Conservation (phyloP, 2,329 filamentous ascomycete species). For the Neurospora crassa region DNA sequence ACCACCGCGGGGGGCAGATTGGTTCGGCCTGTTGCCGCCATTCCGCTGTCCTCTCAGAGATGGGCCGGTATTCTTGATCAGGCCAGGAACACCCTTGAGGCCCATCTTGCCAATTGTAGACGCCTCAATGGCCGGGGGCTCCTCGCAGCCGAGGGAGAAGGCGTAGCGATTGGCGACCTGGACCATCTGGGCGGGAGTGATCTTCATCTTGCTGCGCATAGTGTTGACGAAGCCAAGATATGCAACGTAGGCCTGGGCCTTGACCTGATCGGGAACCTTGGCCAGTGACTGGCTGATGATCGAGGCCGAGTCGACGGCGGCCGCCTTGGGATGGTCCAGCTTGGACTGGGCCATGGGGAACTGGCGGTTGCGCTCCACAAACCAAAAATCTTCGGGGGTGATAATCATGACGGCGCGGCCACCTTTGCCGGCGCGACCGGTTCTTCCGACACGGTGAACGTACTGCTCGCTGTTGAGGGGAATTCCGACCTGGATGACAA, state of each 20-base stretch:
- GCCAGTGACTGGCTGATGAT: constrained; percentile 15
- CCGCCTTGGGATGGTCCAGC: constrained; percentile 15
- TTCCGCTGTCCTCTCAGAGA: not conserved
- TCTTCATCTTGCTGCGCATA: constrained; percentile 21
- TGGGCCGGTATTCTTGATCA: constrained; percentile 21
- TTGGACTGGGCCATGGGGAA: constrained; percentile 18
- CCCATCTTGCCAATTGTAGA: constrained; percentile 48
- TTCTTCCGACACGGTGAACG: constrained; percentile 49
- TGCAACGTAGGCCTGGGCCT: constrained; percentile 16
- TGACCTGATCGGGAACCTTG: constrained; percentile 14
- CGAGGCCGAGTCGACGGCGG: constrained; percentile 9
- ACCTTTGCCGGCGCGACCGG: constrained; percentile 20
- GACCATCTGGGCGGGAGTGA: constrained; percentile 28
- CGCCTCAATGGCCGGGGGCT: constrained; percentile 38
- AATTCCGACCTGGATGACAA: constrained; percentile 50
- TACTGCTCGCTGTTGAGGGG: constrained; percentile 47
- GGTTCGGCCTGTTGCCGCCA: not conserved
- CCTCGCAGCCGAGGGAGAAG: constrained; percentile 35
- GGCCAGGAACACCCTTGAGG: constrained; percentile 39
- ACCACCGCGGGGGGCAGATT: not conserved
- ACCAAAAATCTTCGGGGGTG: constrained; percentile 19
- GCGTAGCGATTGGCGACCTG: constrained; percentile 41
- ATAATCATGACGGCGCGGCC: constrained; percentile 18
- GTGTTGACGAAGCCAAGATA: constrained; percentile 27
- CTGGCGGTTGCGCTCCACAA: constrained; percentile 14